Evolutionary conservation across 169 alveolate species (phyloP).

Genomic region (Amoebophrya sp.): DNA sequence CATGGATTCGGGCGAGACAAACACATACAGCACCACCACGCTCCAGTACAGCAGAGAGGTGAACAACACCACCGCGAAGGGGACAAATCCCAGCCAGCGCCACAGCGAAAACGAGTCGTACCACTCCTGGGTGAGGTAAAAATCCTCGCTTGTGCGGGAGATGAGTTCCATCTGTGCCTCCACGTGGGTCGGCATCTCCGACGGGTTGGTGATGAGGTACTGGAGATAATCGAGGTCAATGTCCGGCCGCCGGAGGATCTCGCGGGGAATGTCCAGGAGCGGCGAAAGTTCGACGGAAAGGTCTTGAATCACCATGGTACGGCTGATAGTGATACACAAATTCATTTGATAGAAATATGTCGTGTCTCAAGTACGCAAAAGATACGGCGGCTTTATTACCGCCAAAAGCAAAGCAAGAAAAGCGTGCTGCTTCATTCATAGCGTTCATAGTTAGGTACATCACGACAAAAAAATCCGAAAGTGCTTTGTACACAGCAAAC

Average conservation of each 20-base stretch:
- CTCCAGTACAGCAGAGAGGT: background rate
- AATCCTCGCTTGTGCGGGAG: background rate
- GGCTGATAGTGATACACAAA: too few relatives aligned
- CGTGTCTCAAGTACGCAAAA: too few relatives aligned
- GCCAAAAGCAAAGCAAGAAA: too few relatives aligned
- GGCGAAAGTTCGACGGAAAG: background rate
- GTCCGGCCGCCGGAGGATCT: background rate
- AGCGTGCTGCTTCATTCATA: too few relatives aligned
- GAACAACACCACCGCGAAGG: background rate
- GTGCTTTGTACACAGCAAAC: background rate
- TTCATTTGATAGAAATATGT: too few relatives aligned
- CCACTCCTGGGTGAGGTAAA: background rate
- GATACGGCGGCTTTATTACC: too few relatives aligned
- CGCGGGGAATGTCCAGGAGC: background rate
- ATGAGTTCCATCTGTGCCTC: background rate
- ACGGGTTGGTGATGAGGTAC: background rate
- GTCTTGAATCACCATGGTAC: background rate
- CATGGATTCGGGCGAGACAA: background rate
- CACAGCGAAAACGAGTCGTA: background rate
- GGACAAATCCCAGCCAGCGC: background rate
- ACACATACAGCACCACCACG: background rate
- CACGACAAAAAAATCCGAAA: too few relatives aligned
- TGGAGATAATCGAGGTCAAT: background rate
- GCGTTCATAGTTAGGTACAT: too few relatives aligned
- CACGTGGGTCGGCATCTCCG: too few relatives aligned